phyloP scores from a whole-genome alignment of 352 stramenopile genomes.

The Phytopythium ostracodes region DNA sequence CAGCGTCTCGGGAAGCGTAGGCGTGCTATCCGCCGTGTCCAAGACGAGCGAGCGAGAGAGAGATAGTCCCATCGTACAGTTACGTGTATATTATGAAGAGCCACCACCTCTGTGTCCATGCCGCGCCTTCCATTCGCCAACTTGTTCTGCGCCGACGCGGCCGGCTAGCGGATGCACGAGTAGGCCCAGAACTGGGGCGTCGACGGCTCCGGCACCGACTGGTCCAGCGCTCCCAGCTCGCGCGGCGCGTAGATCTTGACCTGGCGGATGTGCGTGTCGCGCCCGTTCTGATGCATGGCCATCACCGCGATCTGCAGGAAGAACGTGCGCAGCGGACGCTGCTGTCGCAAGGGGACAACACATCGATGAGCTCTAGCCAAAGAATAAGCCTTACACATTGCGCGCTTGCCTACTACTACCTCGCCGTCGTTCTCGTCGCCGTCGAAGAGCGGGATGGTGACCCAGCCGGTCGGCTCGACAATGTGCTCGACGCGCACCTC shows the following conservation, averaged over 20 bases:
- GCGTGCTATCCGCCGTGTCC: neutral
- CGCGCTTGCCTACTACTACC: neutral
- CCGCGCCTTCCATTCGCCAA: neutral
- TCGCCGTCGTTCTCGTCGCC: conserved; percentile 32
- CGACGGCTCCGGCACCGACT: conserved; percentile 43
- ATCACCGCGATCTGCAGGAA: conserved; percentile 96
- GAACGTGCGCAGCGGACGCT: conserved; percentile 86
- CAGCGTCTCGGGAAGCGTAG: neutral
- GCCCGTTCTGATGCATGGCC: conserved; percentile 98
- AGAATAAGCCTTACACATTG: neutral
- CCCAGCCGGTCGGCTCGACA: conserved; percentile 92
- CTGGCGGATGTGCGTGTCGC: conserved; percentile 95
- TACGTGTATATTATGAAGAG: conserved; percentile 3
- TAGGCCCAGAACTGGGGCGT: conserved; percentile 71
- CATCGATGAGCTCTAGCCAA: neutral
- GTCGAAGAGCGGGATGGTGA: conserved; percentile 84
- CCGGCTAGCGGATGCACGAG: conserved; percentile 44
- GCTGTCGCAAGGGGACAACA: neutral
- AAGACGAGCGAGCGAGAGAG: neutral
- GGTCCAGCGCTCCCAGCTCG: conserved; percentile 46
- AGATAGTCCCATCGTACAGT: neutral
- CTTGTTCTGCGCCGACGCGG: too few relatives aligned
- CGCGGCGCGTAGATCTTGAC: conserved; percentile 90
- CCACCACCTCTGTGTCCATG: neutral
- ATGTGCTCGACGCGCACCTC: conserved; percentile 92